Evolutionary conservation across 768 basidiomycete species (phyloP).

Genomic region (Suillus luteus): DNA sequence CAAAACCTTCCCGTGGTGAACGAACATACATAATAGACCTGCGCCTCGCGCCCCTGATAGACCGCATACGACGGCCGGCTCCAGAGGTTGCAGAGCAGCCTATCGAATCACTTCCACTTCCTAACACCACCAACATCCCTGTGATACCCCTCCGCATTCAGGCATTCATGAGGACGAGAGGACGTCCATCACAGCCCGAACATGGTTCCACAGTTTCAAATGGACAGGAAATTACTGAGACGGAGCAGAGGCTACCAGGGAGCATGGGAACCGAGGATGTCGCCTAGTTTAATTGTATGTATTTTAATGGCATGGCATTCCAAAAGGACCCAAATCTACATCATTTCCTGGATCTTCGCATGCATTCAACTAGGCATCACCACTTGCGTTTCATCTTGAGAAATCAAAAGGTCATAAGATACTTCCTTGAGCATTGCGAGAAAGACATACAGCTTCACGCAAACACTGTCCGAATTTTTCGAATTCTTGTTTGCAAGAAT

Average conservation of each 20-base stretch:
- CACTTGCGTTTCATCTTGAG: conserved; percentile 59
- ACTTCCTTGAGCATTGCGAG: not conserved
- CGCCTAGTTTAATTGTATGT: conserved; percentile 19
- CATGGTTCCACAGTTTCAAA: conserved; percentile 22
- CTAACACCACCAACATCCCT: conserved; percentile 59
- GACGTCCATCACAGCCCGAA: conserved; percentile 34
- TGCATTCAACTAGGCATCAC: conserved; percentile 32
- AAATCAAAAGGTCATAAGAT: not conserved
- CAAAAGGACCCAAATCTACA: conserved; percentile 15
- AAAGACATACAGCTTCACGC: conserved; percentile 65
- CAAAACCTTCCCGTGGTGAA: conserved; percentile 27
- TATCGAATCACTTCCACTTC: conserved; percentile 51
- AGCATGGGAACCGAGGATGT: conserved; percentile 28
- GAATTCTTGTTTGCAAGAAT: conserved; percentile 85
- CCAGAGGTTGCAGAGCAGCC: conserved; percentile 35
- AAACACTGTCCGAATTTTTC: conserved; percentile 82
- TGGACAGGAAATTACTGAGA: conserved; percentile 38
- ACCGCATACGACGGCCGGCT: conserved; percentile 58
- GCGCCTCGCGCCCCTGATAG: conserved; percentile 52
- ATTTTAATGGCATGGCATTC: conserved; percentile 22
- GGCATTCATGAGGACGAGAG: conserved; percentile 52
- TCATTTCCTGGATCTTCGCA: conserved; percentile 4
- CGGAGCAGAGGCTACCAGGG: conserved; percentile 29
- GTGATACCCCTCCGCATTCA: conserved; percentile 47
- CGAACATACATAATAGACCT: conserved; percentile 64